These are phyloP conservation scores for Leishmania turanica DNA, from an alignment of 208 protist species.

Conservation along the genomic window DNA sequence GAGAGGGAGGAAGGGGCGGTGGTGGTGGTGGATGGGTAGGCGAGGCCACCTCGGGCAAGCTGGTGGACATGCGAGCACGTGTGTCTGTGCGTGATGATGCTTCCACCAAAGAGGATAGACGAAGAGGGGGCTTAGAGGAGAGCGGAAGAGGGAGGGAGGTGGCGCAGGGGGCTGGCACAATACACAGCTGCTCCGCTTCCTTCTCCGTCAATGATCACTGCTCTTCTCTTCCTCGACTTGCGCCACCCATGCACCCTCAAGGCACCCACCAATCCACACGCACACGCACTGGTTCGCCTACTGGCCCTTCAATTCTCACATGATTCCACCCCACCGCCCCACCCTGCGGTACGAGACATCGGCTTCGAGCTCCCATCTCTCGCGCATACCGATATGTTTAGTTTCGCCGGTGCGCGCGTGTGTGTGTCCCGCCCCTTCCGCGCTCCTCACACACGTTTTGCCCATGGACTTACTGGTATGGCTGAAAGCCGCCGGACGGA, in stretches of 20 bases:
- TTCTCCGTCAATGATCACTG: background rate
- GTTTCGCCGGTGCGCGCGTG: too few species aligned
- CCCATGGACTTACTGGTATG: slow-evolving; percentile 37
- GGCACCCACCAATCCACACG: background rate
- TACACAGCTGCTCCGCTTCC: background rate
- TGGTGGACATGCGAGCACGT: background rate
- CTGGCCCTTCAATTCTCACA: background rate
- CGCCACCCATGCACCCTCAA: background rate
- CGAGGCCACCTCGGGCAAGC: background rate
- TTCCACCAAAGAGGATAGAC: background rate
- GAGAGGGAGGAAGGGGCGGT: background rate
- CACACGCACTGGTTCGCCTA: background rate
- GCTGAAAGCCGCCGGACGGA: slow-evolving; percentile 50
- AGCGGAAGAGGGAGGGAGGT: background rate
- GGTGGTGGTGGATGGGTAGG: background rate
- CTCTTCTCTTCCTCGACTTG: background rate
- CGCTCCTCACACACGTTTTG: background rate
- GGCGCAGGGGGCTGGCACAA: background rate
- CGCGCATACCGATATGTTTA: background rate
- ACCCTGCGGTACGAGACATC: background rate
- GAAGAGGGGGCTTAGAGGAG: background rate
- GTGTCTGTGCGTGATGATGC: background rate
- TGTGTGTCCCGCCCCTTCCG: background rate
- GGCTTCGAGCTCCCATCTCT: background rate
- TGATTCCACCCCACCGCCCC: background rate